phyloP scores from a whole-genome alignment of 768 basidiomycete genomes.

The Serendipita vermifera region DNA sequence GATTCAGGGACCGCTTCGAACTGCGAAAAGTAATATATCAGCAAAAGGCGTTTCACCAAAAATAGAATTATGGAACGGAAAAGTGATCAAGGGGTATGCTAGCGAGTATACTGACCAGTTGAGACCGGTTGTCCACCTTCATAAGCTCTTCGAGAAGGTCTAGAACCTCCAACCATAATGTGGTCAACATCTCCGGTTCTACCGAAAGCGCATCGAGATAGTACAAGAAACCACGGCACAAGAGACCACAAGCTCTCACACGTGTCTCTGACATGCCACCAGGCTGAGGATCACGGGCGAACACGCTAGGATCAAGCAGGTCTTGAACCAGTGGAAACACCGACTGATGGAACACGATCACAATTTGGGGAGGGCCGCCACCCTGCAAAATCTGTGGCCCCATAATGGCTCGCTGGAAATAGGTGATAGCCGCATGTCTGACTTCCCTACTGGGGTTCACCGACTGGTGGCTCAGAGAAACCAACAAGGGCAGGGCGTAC shows the following conservation, averaged over 20 bases:
- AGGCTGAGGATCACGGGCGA: slow-evolving; percentile 55
- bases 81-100: not conserved
- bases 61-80: not conserved
- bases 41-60: not conserved
- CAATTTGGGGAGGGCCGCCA: slow-evolving; percentile 47
- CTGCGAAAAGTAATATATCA: slow-evolving; percentile 29
- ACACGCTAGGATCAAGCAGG: slow-evolving; percentile 70
- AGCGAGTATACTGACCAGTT: slow-evolving; percentile 71
- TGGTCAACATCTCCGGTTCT: slow-evolving; percentile 52
- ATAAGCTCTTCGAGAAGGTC: slow-evolving; percentile 83
- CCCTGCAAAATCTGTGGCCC: slow-evolving; percentile 55
- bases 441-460: slow-evolving; percentile 74
- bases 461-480: slow-evolving; percentile 65
- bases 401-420: slow-evolving; percentile 73
- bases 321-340: slow-evolving; percentile 89
- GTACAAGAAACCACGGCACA: slow-evolving; percentile 94
- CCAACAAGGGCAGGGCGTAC: slow-evolving; percentile 60
- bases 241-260: slow-evolving; percentile 69
- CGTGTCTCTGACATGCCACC: slow-evolving; percentile 81
- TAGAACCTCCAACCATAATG: slow-evolving; percentile 77
- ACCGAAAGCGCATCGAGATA: slow-evolving; percentile 26
- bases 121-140: slow-evolving; percentile 71
- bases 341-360: slow-evolving; percentile 77
- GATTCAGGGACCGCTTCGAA: slow-evolving; percentile 93
- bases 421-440: slow-evolving; percentile 63